Base-by-base conservation (phyloP, 2,329 filamentous ascomycete genomes). In the Cercospora janseana region DNA sequence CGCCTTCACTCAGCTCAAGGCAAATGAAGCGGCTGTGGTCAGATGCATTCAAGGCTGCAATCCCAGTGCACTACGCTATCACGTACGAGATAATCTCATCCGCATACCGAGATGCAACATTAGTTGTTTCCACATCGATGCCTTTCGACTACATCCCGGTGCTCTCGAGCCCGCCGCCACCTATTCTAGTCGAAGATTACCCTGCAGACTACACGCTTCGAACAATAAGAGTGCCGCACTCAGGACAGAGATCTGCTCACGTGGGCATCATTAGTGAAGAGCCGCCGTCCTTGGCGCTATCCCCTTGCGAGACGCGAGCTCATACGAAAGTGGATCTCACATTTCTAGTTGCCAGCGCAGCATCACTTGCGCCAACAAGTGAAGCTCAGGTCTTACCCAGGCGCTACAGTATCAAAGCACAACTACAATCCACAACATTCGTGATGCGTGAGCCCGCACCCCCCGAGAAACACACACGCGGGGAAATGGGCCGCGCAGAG, bases 251-350 rank as follows among this genome's bases (percentile, higher is more conserved):
- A 13, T 16, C 21, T 6, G 20, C 24, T 6, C 21, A 16, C 16
- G 42, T 56, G 7, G 53, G 53, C 3, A 37, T 56, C 6, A 50
- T 56, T 27, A 52, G 46, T n/a, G 32, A 56, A 16, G 53, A 52
- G 27, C 53, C 53, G 3, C 12, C 35, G 2, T 42, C 53, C 2
- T 9, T 56, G 6, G 15, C 38, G 5, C 15, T 52, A 4, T 34
- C 32, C 20, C 10, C 34, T 4, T 32, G 31, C 8, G 16, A 12
- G 10, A 23, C 31, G 7, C 35, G 35, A 4, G 37, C 43, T 1
- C 41, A 27, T 13, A 51, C 46, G 2, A 40, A 43, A 21, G 28
- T 56, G 26, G 46, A 51, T 4, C 32, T 56, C 0, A 34, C 46
- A 1, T 38, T 51, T 20, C 51, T 55, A 48, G 38, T 55, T 1